Evolutionary conservation across 192 early-diverging fungal species (phyloP).

Genomic region (Coemansia sp.): DNA sequence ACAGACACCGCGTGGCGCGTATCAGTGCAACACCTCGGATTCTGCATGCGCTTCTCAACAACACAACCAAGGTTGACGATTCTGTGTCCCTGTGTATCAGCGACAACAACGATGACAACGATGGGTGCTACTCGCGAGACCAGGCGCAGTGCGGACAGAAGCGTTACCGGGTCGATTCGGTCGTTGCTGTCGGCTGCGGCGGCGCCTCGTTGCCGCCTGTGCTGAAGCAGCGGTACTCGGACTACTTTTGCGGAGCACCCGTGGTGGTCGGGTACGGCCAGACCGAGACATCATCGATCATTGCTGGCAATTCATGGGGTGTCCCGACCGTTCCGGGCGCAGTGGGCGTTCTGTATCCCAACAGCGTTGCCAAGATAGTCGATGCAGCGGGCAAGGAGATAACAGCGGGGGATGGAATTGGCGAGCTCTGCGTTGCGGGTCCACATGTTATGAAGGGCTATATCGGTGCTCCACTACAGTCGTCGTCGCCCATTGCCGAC

Average conservation of each 20-base stretch:
- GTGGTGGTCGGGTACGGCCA: slow-evolving; percentile 34
- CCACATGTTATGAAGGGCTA: slow-evolving; percentile 88
- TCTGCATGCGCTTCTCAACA: slow-evolving; percentile 11
- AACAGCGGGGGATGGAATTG: slow-evolving; percentile 31
- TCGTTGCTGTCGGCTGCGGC: slow-evolving; percentile 31
- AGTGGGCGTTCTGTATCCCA: slow-evolving; percentile 37
- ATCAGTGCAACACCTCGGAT: slow-evolving; percentile 22
- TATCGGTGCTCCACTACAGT: slow-evolving; percentile 61
- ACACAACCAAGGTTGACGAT: slow-evolving; percentile 5
- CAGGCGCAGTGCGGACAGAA: background rate
- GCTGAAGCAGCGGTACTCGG: slow-evolving; percentile 9
- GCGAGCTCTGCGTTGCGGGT: slow-evolving; percentile 81
- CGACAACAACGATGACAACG: background rate
- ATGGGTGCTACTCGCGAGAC: no score
- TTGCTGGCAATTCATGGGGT: slow-evolving; percentile 18
- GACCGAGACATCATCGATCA: slow-evolving; percentile 28
- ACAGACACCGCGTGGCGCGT: slow-evolving; percentile 13
- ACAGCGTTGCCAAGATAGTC: slow-evolving; percentile 33
- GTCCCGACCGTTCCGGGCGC: slow-evolving; percentile 15
- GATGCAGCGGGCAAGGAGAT: slow-evolving; percentile 64
- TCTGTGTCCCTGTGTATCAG: background rate
- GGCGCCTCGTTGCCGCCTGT: slow-evolving; percentile 28
- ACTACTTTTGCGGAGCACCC: slow-evolving; percentile 21
- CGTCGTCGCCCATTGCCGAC: slow-evolving; percentile 59
- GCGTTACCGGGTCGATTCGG: slow-evolving; percentile 19